Base-by-base conservation (phyloP, 1,139 yeast species). In the Keqinozyma sinolaborantium region DNA sequence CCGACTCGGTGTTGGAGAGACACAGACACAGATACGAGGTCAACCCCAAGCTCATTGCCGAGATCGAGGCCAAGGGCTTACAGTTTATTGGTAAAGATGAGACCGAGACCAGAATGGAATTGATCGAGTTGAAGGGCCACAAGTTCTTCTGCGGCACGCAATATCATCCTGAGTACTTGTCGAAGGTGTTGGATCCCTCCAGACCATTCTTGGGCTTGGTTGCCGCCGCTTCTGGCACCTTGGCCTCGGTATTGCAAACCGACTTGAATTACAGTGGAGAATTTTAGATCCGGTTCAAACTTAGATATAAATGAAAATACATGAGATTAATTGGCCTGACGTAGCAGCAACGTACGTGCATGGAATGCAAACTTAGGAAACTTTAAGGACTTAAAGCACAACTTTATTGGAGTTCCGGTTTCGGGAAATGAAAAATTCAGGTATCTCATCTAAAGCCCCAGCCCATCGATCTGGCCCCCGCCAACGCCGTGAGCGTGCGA, bases 21-120 rank as follows among this genome's bases (percentile, higher is more conserved):
- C 99, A 92, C 60, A 84, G 99, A 71, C 99, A 92, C 63, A 82
- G 99, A 68, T 92, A 94, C 58, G 98, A 92, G 63, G 88, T 92
- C 47, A 92, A 88, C 65, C 98, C 98, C 10, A 75, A 75, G 42
- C 70, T 85, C 51, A 83, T 90, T 42, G 67, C 64, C 9, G 58
- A 66, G 28, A 76, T 90, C 43, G 97, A 92, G 61, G 58, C 60
- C 4, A 69, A 82, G 33, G 98, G 98, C 10, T 73, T 94, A 58
- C 70, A 72, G 46, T 92, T 90, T 58, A 90, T 94, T 42, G 98
- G 97, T 54, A 86, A 82, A 60, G 98, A 92, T 61, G 97, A 90
- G 56, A 61, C 79, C 31, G 87, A 83, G 44, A 76, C 79, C 51
- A 83, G 98, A 69, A 92, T 94, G 95, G 98, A 92, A 66, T 81